A percentile compares a stretch with the other conserved stretches of the same genome.
These are phyloP conservation scores for Parachaetomium inaequale DNA, from an alignment of 495 filamentous ascomycete species.

Conservation along the genomic window DNA sequence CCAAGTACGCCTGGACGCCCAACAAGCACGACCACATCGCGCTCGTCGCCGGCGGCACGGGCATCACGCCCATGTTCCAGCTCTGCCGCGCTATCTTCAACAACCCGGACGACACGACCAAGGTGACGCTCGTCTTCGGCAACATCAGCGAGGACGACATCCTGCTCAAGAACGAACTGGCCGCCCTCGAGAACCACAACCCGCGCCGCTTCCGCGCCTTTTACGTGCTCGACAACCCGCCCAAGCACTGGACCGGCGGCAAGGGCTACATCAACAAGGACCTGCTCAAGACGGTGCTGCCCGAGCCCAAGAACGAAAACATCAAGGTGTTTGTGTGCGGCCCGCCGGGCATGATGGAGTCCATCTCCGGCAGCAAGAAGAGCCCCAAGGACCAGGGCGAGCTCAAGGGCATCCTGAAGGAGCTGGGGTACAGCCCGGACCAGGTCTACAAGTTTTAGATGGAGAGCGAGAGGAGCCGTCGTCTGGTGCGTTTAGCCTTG, in stretches of 20 bases:
- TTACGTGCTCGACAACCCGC: slow-evolving; percentile 84
- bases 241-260: slow-evolving; percentile 69
- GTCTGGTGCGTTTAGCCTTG: not conserved
- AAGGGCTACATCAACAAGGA: slow-evolving; percentile 84
- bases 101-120: slow-evolving; percentile 93
- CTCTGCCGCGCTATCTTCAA: slow-evolving; percentile 81
- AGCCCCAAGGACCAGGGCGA: slow-evolving; percentile 91
- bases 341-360: slow-evolving; percentile 89
- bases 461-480: not conserved
- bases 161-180: slow-evolving; percentile 76
- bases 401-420: slow-evolving; percentile 75
- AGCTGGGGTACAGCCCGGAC: slow-evolving; percentile 85
- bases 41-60: slow-evolving; percentile 92
- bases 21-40: slow-evolving; percentile 96
- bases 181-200: slow-evolving; percentile 82
- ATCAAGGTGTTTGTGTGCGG: slow-evolving; percentile 91
- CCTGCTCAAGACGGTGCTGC: slow-evolving; percentile 84
- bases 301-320: slow-evolving; percentile 83
- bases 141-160: slow-evolving; percentile 86
- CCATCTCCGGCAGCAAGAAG: slow-evolving; percentile 83
- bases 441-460: slow-evolving; percentile 95
- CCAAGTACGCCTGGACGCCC: slow-evolving; percentile 84
- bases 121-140: slow-evolving; percentile 90
- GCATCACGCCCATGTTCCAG: slow-evolving; percentile 92
- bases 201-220: slow-evolving; percentile 90